Evolutionary conservation across 1,284 basidiomycete species (phyloP).

Genomic region (Cryptococcus hybrid): DNA sequence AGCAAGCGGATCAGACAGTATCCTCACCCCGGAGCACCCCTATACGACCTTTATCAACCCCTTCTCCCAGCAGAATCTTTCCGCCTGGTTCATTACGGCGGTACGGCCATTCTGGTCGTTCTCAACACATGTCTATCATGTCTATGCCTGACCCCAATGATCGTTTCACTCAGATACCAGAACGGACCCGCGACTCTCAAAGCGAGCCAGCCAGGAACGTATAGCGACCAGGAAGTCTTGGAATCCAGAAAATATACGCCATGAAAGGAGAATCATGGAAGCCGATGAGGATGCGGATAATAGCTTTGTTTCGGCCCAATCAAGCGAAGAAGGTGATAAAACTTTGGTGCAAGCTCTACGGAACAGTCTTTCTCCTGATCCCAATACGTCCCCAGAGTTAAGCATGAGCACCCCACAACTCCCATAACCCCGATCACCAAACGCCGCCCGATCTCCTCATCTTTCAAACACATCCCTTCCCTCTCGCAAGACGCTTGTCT

Average conservation of each 20-base stretch:
- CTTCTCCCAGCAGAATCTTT: neutral
- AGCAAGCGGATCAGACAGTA: neutral
- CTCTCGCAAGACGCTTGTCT: slow-evolving; percentile 6
- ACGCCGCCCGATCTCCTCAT: slow-evolving; percentile 2
- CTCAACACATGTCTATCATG: slow-evolving; percentile 5
- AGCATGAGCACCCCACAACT: neutral
- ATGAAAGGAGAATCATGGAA: slow-evolving; percentile 28
- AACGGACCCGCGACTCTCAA: slow-evolving; percentile 28
- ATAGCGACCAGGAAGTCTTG: neutral
- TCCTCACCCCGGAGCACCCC: neutral
- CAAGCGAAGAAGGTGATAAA: slow-evolving; percentile 7
- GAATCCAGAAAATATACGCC: slow-evolving; percentile 5
- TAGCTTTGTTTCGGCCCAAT: slow-evolving; percentile 5
- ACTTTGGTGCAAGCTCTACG: neutral
- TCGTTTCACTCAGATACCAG: slow-evolving; percentile 39
- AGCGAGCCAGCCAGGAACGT: slow-evolving; percentile 21
- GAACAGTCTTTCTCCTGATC: neutral
- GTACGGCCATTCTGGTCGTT: neutral
- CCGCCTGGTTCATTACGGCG: no score
- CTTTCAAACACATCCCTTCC: slow-evolving; percentile 13
- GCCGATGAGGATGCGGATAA: slow-evolving; percentile 2
- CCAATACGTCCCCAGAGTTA: neutral
- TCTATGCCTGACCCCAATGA: slow-evolving; percentile 22
- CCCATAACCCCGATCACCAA: slow-evolving; percentile 4
- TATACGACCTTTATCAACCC: neutral